Conservation (phyloP, 768 basidiomycete species). For the Macrolepiota dolichaula region DNA sequence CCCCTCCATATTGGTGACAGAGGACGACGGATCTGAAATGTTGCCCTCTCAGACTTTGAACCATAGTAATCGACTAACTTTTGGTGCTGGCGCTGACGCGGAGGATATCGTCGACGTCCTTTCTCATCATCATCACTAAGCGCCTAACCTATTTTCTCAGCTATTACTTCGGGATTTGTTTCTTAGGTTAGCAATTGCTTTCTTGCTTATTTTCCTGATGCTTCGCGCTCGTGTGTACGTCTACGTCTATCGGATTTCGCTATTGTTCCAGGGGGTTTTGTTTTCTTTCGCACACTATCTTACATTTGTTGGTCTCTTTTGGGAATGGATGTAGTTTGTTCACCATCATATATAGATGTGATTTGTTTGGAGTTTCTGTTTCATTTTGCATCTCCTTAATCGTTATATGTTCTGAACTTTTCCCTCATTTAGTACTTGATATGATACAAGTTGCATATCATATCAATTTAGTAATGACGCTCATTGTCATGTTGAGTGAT, state of each 20-base stretch:
- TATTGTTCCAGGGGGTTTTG: neutral
- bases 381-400: neutral
- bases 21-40: neutral
- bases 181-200: neutral
- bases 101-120: conserved; percentile 5
- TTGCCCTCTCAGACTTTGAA: neutral
- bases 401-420: too few species aligned
- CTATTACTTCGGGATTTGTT: neutral
- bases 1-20: neutral
- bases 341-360: neutral
- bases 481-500: too few species aligned
- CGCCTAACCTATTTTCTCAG: neutral
- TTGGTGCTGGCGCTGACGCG: conserved; percentile 9
- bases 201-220: neutral
- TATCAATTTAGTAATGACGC: too few species aligned
- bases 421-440: too few species aligned
- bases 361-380: neutral
- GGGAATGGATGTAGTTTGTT: conserved; percentile 1
- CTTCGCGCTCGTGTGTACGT: neutral
- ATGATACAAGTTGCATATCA: too few species aligned
- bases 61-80: conserved; percentile 9
- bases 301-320: neutral
- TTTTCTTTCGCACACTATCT: neutral
- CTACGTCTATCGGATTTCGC: neutral
- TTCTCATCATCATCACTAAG: neutral